Evolutionary conservation across 1,139 yeast genomes (phyloP).

Genomic region (Saccharomyces hybrid): DNA sequence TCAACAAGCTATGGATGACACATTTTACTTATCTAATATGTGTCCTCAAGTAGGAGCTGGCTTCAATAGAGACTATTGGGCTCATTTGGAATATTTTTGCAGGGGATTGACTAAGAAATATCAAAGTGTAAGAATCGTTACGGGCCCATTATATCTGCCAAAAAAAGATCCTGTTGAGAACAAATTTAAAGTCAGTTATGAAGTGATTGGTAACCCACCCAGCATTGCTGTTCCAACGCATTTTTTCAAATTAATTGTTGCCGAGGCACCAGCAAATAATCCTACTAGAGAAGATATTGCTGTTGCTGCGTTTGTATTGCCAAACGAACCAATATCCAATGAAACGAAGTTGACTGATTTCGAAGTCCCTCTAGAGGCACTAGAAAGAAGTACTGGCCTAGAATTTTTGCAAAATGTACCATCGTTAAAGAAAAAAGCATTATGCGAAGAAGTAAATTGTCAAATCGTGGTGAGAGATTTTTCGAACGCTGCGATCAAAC

Average conservation of each 20-base stretch:
- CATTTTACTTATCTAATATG: constrained; percentile 81
- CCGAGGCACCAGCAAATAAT: constrained; percentile 47
- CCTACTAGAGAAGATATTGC: constrained; percentile 45
- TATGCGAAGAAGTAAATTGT: constrained; percentile 77
- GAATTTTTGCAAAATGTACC: constrained; percentile 71
- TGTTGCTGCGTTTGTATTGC: constrained; percentile 88
- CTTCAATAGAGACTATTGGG: constrained; percentile 95
- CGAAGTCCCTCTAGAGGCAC: constrained; percentile 82
- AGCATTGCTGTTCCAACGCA: constrained; percentile 96
- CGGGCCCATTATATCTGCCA: constrained; percentile 92
- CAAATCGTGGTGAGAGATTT: constrained; percentile 79
- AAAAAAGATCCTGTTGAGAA: constrained; percentile 63
- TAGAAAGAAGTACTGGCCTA: constrained; percentile 80
- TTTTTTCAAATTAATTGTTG: constrained; percentile 83
- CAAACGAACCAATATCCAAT: constrained; percentile 72
- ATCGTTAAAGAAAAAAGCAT: constrained; percentile 47
- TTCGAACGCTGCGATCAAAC: constrained; percentile 39
- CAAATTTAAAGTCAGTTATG: constrained; percentile 76
- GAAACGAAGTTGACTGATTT: constrained; percentile 61
- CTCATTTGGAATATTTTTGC: constrained; percentile 85
- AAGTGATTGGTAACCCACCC: constrained; percentile 95
- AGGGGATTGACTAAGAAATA: constrained; percentile 65
- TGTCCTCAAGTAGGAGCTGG: constrained; percentile 98
- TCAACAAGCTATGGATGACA: constrained; percentile 90
- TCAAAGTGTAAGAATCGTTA: constrained; percentile 71